Percentiles rank a stretch among this genome's conserved stretches.
Conservation (phyloP, 2,329 filamentous ascomycete genomes). For the Venturia oleaginea region DNA sequence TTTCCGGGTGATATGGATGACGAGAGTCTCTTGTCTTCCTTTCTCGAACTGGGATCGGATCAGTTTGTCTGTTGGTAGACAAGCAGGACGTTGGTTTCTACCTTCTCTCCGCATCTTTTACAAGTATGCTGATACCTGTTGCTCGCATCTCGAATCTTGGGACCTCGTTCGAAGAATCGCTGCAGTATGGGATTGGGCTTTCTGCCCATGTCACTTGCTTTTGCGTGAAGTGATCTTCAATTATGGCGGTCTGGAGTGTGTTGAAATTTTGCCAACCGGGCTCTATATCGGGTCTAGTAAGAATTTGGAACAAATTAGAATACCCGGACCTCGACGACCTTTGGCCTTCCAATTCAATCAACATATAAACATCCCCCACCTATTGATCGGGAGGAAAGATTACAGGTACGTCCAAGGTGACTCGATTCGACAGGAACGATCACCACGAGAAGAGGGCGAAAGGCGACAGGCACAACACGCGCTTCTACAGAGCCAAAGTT, state of each 20-base stretch:
- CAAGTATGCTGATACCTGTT: constrained; percentile 90
- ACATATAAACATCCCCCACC: no score
- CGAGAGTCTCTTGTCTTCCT: constrained; percentile 75
- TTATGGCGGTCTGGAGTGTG: not conserved
- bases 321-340: no score
- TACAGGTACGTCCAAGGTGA: no score
- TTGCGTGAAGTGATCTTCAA: not conserved
- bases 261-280: not conserved
- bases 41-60: constrained; percentile 57
- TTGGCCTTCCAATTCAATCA: not conserved
- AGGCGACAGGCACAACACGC: no score
- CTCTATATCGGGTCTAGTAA: not conserved
- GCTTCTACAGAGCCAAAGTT: not conserved
- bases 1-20: constrained; percentile 74
- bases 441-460: no score
- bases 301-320: not conserved
- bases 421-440: no score
- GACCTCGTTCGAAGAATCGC: constrained; percentile 79
- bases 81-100: constrained; percentile 15
- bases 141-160: constrained; percentile 79
- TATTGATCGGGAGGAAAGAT: no score
- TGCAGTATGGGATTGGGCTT: constrained; percentile 77
- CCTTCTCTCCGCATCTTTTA: constrained; percentile 74
- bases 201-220: constrained; percentile 54
- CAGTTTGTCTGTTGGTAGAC: not conserved